Evolutionary conservation across 768 basidiomycete genomes (phyloP), one percentile per base, ranked within the genome.

Genomic region (Lentinula lateritia): DNA sequence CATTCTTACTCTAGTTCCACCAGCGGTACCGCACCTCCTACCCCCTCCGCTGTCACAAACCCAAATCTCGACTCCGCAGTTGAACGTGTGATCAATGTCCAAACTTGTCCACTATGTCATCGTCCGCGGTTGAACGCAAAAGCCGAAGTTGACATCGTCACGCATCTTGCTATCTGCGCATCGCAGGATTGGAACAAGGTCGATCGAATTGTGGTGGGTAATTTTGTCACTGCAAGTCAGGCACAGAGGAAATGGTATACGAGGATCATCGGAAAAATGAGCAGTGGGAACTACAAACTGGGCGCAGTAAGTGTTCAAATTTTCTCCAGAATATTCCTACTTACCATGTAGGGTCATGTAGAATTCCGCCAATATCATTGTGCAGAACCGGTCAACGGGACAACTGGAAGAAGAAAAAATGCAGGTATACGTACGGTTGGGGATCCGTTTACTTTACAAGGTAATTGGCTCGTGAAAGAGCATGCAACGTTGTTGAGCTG

Each of bases 171-270:
- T 1, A 85, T 98, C 9, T 99, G 96, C 67, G 95, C 97, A 9
- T 92, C 89, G 64, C 84, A 88, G 66, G 97, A 98, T 71, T 98
- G 95, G 94, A 86, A 82, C 41, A 83, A 87, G 62, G 89, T 98
- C 34, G 89, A 97, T 67, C 73, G 88, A 64, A 93, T 98, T 65
- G 86, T 97, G 48, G 95, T 96, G 12, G 89, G 92, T 16, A 95
- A 96, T 70, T 99, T 92, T 66, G 95, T 98, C 3, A 98, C 95
- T 0, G 89, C 92, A 5, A 87, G 83, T 65, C 94, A 97, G 76
- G 96, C 96, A 63, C 95, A 98, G 78, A 80, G 96, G 69, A 99
- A 99, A 76, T 98, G 93, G 90, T 91, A 95, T 70, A 94, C 93
- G 63, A 93, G 89, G 77, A 82, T 98, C 42, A 82, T 98, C 58